Percentiles rank a stretch among this genome's conserved stretches.
Conservation (phyloP, 176 grass and related monocot genomes). For the Carex parvula region DNA sequence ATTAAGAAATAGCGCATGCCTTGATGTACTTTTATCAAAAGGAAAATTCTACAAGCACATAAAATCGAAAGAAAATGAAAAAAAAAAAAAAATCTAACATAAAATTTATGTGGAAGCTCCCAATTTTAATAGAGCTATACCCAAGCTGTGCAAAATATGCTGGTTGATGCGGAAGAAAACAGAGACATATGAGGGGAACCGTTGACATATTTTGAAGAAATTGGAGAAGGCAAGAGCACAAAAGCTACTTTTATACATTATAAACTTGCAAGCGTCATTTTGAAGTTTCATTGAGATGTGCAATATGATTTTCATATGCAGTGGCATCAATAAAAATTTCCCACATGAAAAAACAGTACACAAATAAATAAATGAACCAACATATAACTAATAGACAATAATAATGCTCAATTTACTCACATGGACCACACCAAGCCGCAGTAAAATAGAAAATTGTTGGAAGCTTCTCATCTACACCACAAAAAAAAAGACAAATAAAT, state of each 20-base stretch:
- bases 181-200: neutral
- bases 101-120: neutral
- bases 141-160: neutral
- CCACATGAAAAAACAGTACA: neutral
- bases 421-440: slow-evolving; percentile 42
- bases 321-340: neutral
- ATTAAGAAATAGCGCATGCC: neutral
- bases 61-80: neutral
- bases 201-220: slow-evolving; percentile 10
- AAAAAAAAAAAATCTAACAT: neutral
- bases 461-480: slow-evolving; percentile 39
- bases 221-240: neutral
- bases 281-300: neutral
- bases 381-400: neutral
- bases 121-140: neutral
- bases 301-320: neutral
- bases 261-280: neutral
- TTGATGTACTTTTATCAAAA: neutral
- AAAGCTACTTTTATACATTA: neutral
- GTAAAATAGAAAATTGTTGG: slow-evolving; percentile 47
- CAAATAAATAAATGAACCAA: neutral
- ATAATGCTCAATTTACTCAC: slow-evolving; percentile 25
- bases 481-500: neutral
- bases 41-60: neutral
- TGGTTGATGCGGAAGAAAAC: neutral